Conservation (phyloP, 2,329 filamentous ascomycete genomes). For the Fusarium caatingaense region DNA sequence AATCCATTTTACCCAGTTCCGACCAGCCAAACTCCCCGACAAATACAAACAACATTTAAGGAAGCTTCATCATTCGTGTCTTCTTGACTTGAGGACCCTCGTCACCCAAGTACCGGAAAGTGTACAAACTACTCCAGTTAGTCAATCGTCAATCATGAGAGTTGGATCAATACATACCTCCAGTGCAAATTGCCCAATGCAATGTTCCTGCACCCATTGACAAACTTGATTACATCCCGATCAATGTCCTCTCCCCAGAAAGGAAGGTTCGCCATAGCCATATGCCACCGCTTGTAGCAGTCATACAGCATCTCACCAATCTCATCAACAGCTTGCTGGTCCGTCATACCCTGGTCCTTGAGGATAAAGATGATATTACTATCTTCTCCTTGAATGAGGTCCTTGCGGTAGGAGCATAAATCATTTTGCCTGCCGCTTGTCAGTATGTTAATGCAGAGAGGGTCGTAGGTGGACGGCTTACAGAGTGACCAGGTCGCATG, state of each 20-base stretch:
- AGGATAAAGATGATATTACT: slow-evolving; percentile 30
- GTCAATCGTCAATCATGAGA: fast-evolving
- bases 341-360: slow-evolving; percentile 23
- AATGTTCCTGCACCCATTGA: slow-evolving; percentile 27
- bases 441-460: not conserved
- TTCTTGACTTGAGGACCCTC: slow-evolving; percentile 21
- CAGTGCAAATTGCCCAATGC: slow-evolving; percentile 22
- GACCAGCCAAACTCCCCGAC: not conserved
- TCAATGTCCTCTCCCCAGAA: slow-evolving; percentile 27
- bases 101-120: slow-evolving; percentile 11
- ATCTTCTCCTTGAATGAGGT: slow-evolving; percentile 20
- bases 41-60: not conserved
- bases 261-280: slow-evolving; percentile 15
- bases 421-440: slow-evolving; percentile 16
- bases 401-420: slow-evolving; percentile 26
- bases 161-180: not conserved
- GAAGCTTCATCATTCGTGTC: slow-evolving; percentile 25
- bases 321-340: slow-evolving; percentile 22
- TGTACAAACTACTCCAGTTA: slow-evolving; percentile 7
- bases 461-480: not conserved
- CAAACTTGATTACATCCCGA: slow-evolving; percentile 26
- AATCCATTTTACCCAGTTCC: not conserved
- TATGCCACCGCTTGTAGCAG: slow-evolving; percentile 22
- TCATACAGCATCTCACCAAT: slow-evolving; percentile 28
- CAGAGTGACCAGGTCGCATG: slow-evolving; percentile 23